A percentile compares a stretch with the other conserved stretches of the same genome.
These are phyloP conservation scores for Pseudogymnoascus sp. DNA, from an alignment of 2,329 filamentous ascomycete genomes.

Conservation along the genomic window DNA sequence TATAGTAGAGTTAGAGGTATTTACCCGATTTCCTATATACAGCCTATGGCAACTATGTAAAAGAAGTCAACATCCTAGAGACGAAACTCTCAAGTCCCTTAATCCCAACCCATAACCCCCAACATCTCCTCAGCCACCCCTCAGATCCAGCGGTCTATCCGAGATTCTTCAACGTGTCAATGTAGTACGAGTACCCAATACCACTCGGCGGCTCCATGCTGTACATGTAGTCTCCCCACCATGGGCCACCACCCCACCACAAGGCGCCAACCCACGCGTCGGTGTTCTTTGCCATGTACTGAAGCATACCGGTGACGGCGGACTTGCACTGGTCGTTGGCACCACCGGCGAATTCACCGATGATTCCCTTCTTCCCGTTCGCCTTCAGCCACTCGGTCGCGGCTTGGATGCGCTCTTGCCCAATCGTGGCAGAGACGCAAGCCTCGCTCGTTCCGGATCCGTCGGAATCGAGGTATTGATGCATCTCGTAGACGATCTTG, in stretches of 20 bases:
- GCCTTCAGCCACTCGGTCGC: constrained; percentile 46
- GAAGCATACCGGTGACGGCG: constrained; percentile 41
- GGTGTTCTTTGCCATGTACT: constrained; percentile 38
- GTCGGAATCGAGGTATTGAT: constrained; percentile 50
- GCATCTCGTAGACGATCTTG: constrained; percentile 51
- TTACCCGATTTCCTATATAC: background rate
- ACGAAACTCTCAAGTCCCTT: background rate
- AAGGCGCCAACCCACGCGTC: constrained; percentile 43
- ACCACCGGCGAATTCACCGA: constrained; percentile 47
- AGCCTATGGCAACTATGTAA: background rate
- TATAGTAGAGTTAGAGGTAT: background rate
- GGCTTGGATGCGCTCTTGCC: constrained; percentile 38
- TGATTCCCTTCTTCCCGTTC: constrained; percentile 42
- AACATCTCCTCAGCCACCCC: background rate
- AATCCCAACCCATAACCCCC: background rate
- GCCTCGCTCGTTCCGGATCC: constrained; percentile 40
- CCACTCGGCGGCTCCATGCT: constrained; percentile 43
- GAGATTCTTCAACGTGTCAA: background rate
- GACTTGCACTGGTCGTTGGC: constrained; percentile 40
- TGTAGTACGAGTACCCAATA: constrained; percentile 30
- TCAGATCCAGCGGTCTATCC: background rate
- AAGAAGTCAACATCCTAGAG: background rate
- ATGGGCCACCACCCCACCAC: constrained; percentile 46
- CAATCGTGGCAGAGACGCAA: constrained; percentile 44
- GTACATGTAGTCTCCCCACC: constrained; percentile 41